phyloP scores from a whole-genome alignment of 2,329 filamentous ascomycete species.

The Sarocladiaceae sp. region DNA sequence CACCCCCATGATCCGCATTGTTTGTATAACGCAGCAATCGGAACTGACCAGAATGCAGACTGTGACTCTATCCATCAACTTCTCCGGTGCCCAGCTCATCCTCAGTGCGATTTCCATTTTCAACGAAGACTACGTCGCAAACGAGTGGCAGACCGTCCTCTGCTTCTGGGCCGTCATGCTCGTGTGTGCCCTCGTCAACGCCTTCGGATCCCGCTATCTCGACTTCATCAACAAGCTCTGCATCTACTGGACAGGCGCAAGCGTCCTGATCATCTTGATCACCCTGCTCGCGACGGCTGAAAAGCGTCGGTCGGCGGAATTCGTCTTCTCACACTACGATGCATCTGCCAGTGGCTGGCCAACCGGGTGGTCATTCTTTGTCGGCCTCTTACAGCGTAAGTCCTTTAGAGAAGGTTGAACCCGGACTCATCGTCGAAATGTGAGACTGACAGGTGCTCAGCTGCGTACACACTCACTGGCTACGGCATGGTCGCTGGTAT shows the following conservation, averaged over 20 bases:
- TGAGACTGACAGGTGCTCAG: slow-evolving; percentile 18
- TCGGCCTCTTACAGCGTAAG: slow-evolving; percentile 45
- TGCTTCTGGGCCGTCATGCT: slow-evolving; percentile 65
- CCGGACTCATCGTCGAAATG: slow-evolving; percentile 26
- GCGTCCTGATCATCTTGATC: slow-evolving; percentile 65
- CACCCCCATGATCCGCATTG: neutral
- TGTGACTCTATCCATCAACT: slow-evolving; percentile 50
- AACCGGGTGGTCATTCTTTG: slow-evolving; percentile 53
- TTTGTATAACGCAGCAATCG: neutral
- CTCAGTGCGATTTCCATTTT: slow-evolving; percentile 62
- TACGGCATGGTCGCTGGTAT: slow-evolving; percentile 49
- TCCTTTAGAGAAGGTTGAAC: slow-evolving; percentile 26
- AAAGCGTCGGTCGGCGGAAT: slow-evolving; percentile 55
- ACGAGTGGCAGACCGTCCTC: slow-evolving; percentile 67
- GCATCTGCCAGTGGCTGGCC: slow-evolving; percentile 66
- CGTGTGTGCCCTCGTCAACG: slow-evolving; percentile 59
- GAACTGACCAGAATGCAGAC: neutral
- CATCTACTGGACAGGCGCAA: slow-evolving; percentile 65
- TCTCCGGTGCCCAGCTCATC: slow-evolving; percentile 63
- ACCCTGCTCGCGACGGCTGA: slow-evolving; percentile 61
- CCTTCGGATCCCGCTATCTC: slow-evolving; percentile 52
- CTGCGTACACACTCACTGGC: slow-evolving; percentile 35
- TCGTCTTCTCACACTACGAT: slow-evolving; percentile 63
- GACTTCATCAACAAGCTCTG: slow-evolving; percentile 64
- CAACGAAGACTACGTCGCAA: slow-evolving; percentile 50